Evolutionary conservation across 805 yeast species (phyloP).

Genomic region (Kurtzmaniella cleridarum): DNA sequence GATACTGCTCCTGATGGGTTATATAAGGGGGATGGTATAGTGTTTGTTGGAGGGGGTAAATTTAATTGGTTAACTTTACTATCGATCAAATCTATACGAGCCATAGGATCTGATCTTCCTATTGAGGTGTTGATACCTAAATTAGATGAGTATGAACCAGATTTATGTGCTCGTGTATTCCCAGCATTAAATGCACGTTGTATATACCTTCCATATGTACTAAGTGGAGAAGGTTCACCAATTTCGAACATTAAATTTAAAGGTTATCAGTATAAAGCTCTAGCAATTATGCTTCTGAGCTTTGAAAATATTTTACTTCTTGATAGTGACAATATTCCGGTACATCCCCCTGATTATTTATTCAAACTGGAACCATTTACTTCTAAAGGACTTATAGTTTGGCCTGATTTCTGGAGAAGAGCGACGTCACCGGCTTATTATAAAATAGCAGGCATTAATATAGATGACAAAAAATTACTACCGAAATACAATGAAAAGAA

Average conservation of each 20-base stretch:
- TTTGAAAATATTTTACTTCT: slow-evolving; percentile 67
- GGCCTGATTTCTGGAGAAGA: slow-evolving; percentile 91
- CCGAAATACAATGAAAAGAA: slow-evolving; percentile 29
- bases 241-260: slow-evolving; percentile 31
- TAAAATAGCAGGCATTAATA: slow-evolving; percentile 53
- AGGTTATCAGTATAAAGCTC: slow-evolving; percentile 40
- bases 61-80: slow-evolving; percentile 68
- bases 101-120: slow-evolving; percentile 64
- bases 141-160: slow-evolving; percentile 63
- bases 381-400: slow-evolving; percentile 51
- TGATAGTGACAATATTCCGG: slow-evolving; percentile 76
- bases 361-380: slow-evolving; percentile 55
- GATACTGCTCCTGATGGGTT: slow-evolving; percentile 30
- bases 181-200: slow-evolving; percentile 36
- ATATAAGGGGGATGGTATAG: slow-evolving; percentile 51
- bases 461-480: slow-evolving; percentile 21
- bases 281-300: slow-evolving; percentile 38
- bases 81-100: slow-evolving; percentile 60
- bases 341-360: slow-evolving; percentile 55
- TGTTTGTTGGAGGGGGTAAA: slow-evolving; percentile 75
- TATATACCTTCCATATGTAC: slow-evolving; percentile 29
- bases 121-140: slow-evolving; percentile 79
- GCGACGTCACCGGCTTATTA: slow-evolving; percentile 72
- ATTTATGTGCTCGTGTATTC: slow-evolving; percentile 39
- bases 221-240: slow-evolving; percentile 15